Evolutionary conservation across 768 basidiomycete genomes (phyloP).

Genomic region (Boletus reticuloceps): DNA sequence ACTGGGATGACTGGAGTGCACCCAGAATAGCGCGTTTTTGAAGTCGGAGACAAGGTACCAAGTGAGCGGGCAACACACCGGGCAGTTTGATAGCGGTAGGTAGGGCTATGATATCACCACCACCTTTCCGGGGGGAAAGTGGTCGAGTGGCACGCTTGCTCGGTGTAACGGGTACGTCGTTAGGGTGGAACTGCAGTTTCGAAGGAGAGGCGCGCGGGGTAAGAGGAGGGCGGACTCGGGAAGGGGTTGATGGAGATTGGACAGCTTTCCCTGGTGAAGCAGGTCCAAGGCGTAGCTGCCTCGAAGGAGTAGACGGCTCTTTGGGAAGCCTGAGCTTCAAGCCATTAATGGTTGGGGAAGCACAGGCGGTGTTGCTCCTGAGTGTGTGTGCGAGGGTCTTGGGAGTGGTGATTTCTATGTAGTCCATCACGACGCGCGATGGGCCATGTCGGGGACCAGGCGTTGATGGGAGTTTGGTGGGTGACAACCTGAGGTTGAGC

Average conservation of each 20-base stretch:
- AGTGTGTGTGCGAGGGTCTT: slow-evolving; percentile 3
- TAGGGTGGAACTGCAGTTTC: slow-evolving; percentile 1
- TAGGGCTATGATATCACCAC: neutral
- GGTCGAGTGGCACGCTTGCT: slow-evolving; percentile 8
- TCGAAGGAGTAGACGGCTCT: slow-evolving; percentile 23
- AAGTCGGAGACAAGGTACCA: slow-evolving; percentile 44
- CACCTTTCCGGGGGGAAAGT: slow-evolving; percentile 14
- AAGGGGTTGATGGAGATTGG: slow-evolving; percentile 17
- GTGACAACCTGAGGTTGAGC: slow-evolving; percentile 20
- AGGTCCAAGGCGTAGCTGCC: neutral
- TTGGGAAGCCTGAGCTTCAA: neutral
- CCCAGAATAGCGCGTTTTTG: slow-evolving; percentile 59
- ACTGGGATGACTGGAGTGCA: slow-evolving; percentile 37
- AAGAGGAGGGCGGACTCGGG: slow-evolving; percentile 8
- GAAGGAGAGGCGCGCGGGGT: slow-evolving; percentile 19
- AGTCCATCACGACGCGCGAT: slow-evolving; percentile 29
- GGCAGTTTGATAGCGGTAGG: slow-evolving; percentile 24
- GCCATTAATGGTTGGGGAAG: slow-evolving; percentile 11
- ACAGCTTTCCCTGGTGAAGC: neutral
- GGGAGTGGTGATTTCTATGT: slow-evolving; percentile 31
- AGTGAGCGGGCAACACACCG: slow-evolving; percentile 36
- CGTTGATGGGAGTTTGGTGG: slow-evolving; percentile 18
- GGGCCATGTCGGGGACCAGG: slow-evolving; percentile 18
- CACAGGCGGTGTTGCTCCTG: neutral
- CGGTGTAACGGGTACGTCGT: slow-evolving; percentile 17